phyloP scores from a whole-genome alignment of 306 rosid species.

The Fragaria nilgerrensis region DNA sequence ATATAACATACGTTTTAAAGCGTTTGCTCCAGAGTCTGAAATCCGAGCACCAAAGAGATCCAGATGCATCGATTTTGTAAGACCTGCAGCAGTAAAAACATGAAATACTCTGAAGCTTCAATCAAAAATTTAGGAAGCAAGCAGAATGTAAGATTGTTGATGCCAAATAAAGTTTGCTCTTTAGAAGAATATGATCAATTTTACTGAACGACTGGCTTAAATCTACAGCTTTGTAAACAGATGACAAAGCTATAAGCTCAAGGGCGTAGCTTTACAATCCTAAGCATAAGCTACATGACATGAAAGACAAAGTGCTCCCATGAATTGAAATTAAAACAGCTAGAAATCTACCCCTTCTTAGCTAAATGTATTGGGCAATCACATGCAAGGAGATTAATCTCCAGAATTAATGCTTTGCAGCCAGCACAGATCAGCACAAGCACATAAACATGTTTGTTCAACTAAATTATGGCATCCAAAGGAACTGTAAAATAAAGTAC shows the following conservation, averaged over 20 bases:
- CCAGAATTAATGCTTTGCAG: not conserved
- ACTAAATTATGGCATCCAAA: not conserved
- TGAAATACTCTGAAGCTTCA: not conserved
- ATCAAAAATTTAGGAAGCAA: not conserved
- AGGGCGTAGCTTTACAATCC: not conserved
- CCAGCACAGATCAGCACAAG: not conserved
- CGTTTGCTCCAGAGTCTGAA: slow-evolving; percentile 56
- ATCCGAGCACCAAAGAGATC: slow-evolving; percentile 74
- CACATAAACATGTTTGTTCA: not conserved
- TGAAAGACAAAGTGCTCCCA: not conserved
- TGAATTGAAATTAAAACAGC: too few species aligned
- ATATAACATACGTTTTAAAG: slow-evolving; percentile 44
- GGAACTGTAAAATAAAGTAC: not conserved
- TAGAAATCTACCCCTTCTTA: not conserved
- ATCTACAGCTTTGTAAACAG: not conserved
- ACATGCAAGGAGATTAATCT: not conserved
- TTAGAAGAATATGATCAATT: not conserved
- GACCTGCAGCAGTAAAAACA: slow-evolving; percentile 46
- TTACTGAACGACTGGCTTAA: not conserved
- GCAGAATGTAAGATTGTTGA: not conserved
- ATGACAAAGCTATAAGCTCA: not conserved
- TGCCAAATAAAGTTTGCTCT: not conserved
- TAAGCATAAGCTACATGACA: not conserved
- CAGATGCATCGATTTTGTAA: slow-evolving; percentile 60
- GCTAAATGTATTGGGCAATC: not conserved